phyloP scores from a whole-genome alignment of 495 filamentous ascomycete genomes.

The Gamarada debralockiae region DNA sequence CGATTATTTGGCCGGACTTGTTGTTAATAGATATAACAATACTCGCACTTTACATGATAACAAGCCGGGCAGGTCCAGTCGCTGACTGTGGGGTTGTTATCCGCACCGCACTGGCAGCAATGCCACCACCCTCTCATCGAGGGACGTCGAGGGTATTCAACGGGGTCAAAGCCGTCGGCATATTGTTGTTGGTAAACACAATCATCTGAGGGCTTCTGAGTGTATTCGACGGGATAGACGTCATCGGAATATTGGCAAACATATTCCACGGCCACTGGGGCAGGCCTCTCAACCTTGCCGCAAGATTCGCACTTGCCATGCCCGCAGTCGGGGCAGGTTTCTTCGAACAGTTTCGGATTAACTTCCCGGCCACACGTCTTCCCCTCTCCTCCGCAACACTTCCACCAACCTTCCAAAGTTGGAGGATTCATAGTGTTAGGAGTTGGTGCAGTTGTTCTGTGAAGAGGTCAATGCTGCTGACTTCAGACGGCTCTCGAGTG shows the following conservation, averaged over 20 bases:
- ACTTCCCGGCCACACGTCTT: background rate
- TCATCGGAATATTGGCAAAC: no score
- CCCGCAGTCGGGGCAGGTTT: background rate
- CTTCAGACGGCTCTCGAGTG: no score
- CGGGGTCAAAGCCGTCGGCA: background rate
- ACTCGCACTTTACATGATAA: background rate
- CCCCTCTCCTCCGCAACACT: conserved; percentile 4
- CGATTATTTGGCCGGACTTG: no score
- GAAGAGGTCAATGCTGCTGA: background rate
- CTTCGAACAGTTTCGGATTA: background rate
- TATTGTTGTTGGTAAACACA: background rate
- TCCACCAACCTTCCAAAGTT: conserved; percentile 1
- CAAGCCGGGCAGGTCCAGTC: conserved; percentile 2
- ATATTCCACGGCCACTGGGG: background rate
- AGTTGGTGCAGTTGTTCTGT: background rate
- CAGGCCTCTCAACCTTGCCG: background rate
- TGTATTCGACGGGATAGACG: no score
- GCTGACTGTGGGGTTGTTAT: background rate
- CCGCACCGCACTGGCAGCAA: conserved; percentile 1
- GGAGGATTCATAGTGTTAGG: background rate
- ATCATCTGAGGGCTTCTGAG: background rate
- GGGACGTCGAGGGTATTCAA: background rate
- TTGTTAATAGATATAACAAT: background rate
- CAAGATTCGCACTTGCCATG: conserved; percentile 4
- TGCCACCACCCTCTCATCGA: conserved; percentile 8